Conservation (phyloP, 306 rosid species). For the Fragaria ananassa region DNA sequence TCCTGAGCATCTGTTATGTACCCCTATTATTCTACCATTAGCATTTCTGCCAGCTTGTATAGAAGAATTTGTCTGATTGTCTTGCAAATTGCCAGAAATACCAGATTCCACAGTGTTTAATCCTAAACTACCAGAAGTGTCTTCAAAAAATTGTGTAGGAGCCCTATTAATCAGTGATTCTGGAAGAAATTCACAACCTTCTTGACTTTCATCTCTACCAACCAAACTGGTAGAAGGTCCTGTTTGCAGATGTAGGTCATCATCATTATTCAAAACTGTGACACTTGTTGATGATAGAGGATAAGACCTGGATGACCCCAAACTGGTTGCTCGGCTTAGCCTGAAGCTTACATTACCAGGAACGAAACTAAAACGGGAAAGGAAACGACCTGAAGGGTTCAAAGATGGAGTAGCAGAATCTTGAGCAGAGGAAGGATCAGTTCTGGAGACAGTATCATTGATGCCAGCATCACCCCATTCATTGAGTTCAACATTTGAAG, state of each 20-base stretch:
- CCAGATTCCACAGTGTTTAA: conserved; percentile 32
- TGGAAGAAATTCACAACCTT: conserved; percentile 39
- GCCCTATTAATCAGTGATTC: conserved; percentile 35
- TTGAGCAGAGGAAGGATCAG: conserved; percentile 51
- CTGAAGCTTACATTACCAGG: conserved; percentile 87
- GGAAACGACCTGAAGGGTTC: conserved; percentile 67
- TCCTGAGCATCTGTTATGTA: conserved; percentile 56
- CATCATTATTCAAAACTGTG: conserved; percentile 57
- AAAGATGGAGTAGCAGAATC: conserved; percentile 50
- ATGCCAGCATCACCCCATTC: conserved; percentile 54
- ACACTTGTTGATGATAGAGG: conserved; percentile 59
- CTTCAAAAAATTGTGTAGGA: conserved; percentile 39
- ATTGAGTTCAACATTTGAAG: conserved; percentile 46
- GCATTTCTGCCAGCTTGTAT: conserved; percentile 41
- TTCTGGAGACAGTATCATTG: conserved; percentile 40
- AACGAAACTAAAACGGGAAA: conserved; percentile 80
- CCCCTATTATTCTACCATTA: conserved; percentile 37
- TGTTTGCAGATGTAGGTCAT: conserved; percentile 45
- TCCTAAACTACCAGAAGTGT: conserved; percentile 43
- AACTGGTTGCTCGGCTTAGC: conserved; percentile 80
- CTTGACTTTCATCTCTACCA: conserved; percentile 49
- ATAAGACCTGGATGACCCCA: conserved; percentile 76
- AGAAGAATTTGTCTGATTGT: conserved; percentile 38
- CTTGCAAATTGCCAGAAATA: conserved; percentile 32
- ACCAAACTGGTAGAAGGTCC: conserved; percentile 33